Conservation (phyloP, 1,139 yeast genomes). For the Geotrichum carabidarum region DNA sequence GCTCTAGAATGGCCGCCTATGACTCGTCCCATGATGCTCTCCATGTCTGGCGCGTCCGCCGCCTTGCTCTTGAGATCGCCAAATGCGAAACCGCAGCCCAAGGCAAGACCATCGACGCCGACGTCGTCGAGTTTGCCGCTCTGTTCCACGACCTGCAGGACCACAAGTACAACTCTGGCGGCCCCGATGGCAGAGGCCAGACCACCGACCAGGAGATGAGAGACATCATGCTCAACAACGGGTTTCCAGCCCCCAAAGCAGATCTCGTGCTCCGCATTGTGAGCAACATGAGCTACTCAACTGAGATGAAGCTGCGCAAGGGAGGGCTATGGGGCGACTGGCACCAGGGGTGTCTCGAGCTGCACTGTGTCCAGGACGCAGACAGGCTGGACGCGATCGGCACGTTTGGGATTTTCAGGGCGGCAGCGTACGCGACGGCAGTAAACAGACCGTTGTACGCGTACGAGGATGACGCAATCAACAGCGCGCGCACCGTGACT, state of each 20-base stretch:
- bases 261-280: constrained; percentile 31
- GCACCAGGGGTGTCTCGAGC: constrained; percentile 32
- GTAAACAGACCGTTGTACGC: constrained; percentile 30
- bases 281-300: constrained; percentile 32
- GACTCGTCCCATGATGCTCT: constrained; percentile 36
- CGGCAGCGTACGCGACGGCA: constrained; percentile 36
- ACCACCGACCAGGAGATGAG: constrained; percentile 19
- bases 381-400: constrained; percentile 41
- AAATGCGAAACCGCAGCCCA: constrained; percentile 15
- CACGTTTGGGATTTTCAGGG: constrained; percentile 37
- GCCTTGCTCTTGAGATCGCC: constrained; percentile 31
- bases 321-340: constrained; percentile 31
- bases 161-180: constrained; percentile 32
- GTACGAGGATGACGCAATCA: constrained; percentile 56
- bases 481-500: constrained; percentile 47
- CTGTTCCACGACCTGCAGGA: constrained; percentile 39
- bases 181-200: constrained; percentile 15
- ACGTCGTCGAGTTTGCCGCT: constrained; percentile 38
- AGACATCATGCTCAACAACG: constrained; percentile 23
- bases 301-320: constrained; percentile 30
- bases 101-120: constrained; percentile 23
- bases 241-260: constrained; percentile 23
- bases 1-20: constrained; percentile 28
- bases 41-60: constrained; percentile 35
- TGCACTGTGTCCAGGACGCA: constrained; percentile 39